phyloP scores from a whole-genome alignment of 495 filamentous ascomycete genomes.

The Penicillium maclennaniae region DNA sequence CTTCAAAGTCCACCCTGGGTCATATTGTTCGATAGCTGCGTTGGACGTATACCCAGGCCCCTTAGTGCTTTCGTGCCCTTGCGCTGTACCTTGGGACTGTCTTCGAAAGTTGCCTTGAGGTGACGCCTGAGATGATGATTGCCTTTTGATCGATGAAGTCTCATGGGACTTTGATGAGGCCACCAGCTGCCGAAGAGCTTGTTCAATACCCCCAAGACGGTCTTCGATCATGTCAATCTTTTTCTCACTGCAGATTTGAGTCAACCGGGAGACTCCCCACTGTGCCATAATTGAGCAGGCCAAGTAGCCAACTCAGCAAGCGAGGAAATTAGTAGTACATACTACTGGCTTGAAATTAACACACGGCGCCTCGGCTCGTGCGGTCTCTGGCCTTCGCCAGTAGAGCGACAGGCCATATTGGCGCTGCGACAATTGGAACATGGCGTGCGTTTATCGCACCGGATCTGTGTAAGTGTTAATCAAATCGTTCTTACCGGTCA shows the following conservation, averaged over 20 bases:
- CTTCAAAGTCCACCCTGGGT: slow-evolving; percentile 52
- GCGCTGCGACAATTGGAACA: slow-evolving; percentile 48
- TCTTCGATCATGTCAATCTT: slow-evolving; percentile 67
- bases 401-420: slow-evolving; percentile 50
- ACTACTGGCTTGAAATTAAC: slow-evolving; percentile 69
- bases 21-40: slow-evolving; percentile 35
- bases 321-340: slow-evolving; percentile 12
- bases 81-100: slow-evolving; percentile 3
- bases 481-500: neutral
- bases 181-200: slow-evolving; percentile 42
- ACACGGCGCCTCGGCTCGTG: slow-evolving; percentile 58
- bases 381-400: slow-evolving; percentile 55
- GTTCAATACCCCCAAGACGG: slow-evolving; percentile 56
- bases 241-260: slow-evolving; percentile 47
- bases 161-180: slow-evolving; percentile 8
- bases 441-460: slow-evolving; percentile 43
- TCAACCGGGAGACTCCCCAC: neutral
- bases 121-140: slow-evolving; percentile 19
- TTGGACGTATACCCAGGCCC: slow-evolving; percentile 21
- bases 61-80: slow-evolving; percentile 16
- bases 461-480: slow-evolving; percentile 25
- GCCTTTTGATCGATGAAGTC: slow-evolving; percentile 1
- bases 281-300: neutral
- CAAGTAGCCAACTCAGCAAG: neutral
- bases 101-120: slow-evolving; percentile 3